Evolutionary conservation across 441 rosid genomes (phyloP), one percentile per base, ranked within the genome.

Genomic region (Gossypium davidsonii): DNA sequence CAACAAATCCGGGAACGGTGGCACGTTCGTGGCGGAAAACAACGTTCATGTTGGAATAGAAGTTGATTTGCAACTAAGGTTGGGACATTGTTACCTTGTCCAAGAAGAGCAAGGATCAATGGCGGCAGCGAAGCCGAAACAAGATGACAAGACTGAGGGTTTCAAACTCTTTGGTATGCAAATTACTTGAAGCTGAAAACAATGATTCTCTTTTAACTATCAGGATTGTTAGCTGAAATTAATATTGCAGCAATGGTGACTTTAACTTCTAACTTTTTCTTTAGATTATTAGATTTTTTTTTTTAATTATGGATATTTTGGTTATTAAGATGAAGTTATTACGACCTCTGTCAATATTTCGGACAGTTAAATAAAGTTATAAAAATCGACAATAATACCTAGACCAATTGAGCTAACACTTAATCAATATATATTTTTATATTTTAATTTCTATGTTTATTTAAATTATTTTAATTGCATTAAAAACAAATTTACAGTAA

Each of bases 121-220:
- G 51, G 66, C 14, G 53, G 51, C 2, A n/a, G 34, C 18, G 7
- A 25, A 37, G 0, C 34, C 28, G 2, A 18, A 1, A 21, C 2
- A 15, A 2, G 61, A 17, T n/a, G 51, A 18, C 12, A 14, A 72
- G n/a, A 53, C 15, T 15, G 66, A 64, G 67, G 72, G 80, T n/a
- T 81, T 88, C 57, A 86, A 76, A 59, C 83, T 88, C 49, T 85
- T 85, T 75, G 89, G 90, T 18, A 71, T 77, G 2, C 76, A 72
- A 28, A 86, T 88, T 60, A 53, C 70, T 49, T 81, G 72, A 77
- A 60, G 51, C 59, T 11, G 23, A 57, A n/a, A 37, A 37, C 23
- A n/a, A 52, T 31, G 42, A 11, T 25, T 6, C 25, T 67, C 44
- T 68, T 53, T 51, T 69, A 28, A 55, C 39, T 21, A 8, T 55